Evolutionary conservation across 1,139 yeast genomes (phyloP).

Genomic region (Dujonia santamariae): DNA sequence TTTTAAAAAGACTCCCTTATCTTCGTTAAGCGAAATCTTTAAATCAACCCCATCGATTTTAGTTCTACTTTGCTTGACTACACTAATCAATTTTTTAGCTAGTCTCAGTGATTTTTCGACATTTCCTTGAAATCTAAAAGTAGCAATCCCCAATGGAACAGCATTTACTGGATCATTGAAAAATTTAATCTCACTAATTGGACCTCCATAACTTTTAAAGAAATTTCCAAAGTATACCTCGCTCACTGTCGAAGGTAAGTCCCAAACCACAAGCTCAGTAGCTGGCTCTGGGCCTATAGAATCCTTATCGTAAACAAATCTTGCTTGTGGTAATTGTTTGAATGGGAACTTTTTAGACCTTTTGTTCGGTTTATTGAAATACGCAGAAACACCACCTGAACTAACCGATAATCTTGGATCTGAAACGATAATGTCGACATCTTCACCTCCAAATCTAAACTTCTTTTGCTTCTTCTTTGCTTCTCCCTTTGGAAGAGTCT

Average conservation of each 20-base stretch:
- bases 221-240: constrained; percentile 49
- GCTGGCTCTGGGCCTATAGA: constrained; percentile 79
- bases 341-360: constrained; percentile 42
- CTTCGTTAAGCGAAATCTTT: constrained; percentile 37
- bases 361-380: constrained; percentile 42
- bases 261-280: constrained; percentile 67
- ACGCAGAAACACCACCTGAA: constrained; percentile 21
- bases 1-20: constrained; percentile 27
- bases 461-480: constrained; percentile 35
- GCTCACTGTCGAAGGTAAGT: constrained; percentile 48
- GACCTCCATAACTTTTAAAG: constrained; percentile 59
- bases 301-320: constrained; percentile 59
- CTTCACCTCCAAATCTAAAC: constrained; percentile 33
- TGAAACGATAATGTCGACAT: constrained; percentile 9
- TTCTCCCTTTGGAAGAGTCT: constrained; percentile 25
- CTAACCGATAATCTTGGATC: constrained; percentile 36
- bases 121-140: constrained; percentile 61
- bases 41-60: constrained; percentile 41
- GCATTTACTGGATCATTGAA: constrained; percentile 75
- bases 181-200: constrained; percentile 50
- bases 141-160: constrained; percentile 74
- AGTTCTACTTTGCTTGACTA: constrained; percentile 25
- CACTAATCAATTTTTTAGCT: constrained; percentile 32
- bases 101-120: constrained; percentile 50
- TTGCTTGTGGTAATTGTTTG: constrained; percentile 51